Percentiles rank a stretch among this genome's conserved stretches.
phyloP scores from a whole-genome alignment of 202 grass and related monocot species.

The Miscanthus sacchariflorus region DNA sequence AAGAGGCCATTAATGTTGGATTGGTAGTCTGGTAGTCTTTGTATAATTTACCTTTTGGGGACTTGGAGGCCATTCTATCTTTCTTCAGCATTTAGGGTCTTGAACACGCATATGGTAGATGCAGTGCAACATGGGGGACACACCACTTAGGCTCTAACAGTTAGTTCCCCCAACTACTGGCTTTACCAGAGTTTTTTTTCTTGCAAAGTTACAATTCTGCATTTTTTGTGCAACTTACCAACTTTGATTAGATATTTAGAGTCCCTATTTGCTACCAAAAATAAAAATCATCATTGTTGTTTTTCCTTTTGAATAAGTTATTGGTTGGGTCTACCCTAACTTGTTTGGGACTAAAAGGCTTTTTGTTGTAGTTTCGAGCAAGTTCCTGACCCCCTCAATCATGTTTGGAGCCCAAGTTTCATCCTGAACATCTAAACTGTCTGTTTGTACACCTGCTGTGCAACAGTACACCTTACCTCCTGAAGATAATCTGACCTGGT shows the following conservation, averaged over 20 bases:
- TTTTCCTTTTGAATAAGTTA: slow-evolving; percentile 7
- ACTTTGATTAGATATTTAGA: not conserved
- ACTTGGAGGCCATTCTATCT: not conserved
- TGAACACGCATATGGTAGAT: not conserved
- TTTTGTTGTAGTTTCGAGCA: not conserved
- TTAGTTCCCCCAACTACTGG: not conserved
- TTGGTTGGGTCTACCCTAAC: not conserved
- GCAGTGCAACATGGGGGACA: not conserved
- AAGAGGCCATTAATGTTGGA: slow-evolving; percentile 1
- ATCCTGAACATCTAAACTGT: not conserved
- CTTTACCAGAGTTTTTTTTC: not conserved
- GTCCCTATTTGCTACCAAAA: not conserved
- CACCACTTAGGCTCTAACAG: not conserved
- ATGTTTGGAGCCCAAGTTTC: not conserved
- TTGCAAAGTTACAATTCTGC: not conserved
- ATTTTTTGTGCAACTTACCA: not conserved
- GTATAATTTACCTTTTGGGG: not conserved
- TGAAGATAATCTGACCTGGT: not conserved
- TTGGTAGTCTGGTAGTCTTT: not conserved
- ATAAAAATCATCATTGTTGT: not conserved
- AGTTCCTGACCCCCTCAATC: not conserved
- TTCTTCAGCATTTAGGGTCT: not conserved
- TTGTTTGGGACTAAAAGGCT: not conserved
- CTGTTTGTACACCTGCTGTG: not conserved
- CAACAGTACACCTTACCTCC: not conserved